Evolutionary conservation across 768 basidiomycete genomes (phyloP), one percentile per base, ranked within the genome.

Genomic region (Termitomyces sp.): DNA sequence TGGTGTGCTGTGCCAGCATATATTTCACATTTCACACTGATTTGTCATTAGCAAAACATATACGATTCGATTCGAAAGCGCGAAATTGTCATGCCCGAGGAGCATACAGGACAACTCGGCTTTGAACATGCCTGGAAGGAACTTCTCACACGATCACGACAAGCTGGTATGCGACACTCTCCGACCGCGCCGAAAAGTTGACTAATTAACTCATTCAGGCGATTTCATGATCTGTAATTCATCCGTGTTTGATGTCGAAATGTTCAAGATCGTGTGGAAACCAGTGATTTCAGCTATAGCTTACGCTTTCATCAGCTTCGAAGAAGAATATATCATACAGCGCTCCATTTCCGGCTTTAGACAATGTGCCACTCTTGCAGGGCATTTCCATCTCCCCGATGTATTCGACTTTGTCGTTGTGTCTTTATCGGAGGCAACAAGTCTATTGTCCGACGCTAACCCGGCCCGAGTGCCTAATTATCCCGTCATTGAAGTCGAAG

Each of bases 81-180:
- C 40, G 97, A 99, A 73, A 98, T 99, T 52, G 81, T 98, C 47
- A 89, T 99, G 85, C 96, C 97, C 0, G 94, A 98, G 70, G 97
- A 99, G 63, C 97, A 99, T 64, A 90, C 87, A 9, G 97, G 96
- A 2, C 92, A 93, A 65, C 80, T 96, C 42, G 97, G 97, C 9
- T 99, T 99, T 67, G 97, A 98, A 62, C 97, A 96, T 67, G 96
- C 97, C 16, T 99, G 97, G 97, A 98, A 97, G 67, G 94, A 98
- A 62, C 76, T 99, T 10, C 78, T 98, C 35, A 71, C 86, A 31
- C 83, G 97, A 31, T 85, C 94, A 42, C 80, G 85, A 53, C 85
- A 85, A 66, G 84, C 92, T 56, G 92, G 94, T 89, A 56, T 40
- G 79, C 56, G 35, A n/a, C 7, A 38, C 23, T 33, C 10, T 49